These are phyloP conservation scores for Diplodia scrobiculata DNA, from an alignment of 2,329 filamentous ascomycete genomes.

Conservation along the genomic window DNA sequence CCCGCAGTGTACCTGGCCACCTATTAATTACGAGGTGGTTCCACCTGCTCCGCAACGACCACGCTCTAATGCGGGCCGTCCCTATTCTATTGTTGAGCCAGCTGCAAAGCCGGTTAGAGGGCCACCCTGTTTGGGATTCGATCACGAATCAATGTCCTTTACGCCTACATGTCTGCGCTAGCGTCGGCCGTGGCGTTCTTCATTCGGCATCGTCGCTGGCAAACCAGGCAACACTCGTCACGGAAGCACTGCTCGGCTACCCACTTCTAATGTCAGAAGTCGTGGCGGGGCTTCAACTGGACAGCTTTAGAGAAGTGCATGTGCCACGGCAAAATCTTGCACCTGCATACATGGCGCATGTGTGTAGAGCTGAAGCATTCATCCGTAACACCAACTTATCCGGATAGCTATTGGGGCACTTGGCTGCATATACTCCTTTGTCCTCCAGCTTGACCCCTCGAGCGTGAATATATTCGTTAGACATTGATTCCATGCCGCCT, in stretches of 20 bases:
- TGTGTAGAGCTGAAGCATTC: neutral
- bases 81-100: neutral
- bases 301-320: neutral
- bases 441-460: no score
- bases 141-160: neutral
- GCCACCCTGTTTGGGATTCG: neutral
- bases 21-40: neutral
- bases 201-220: neutral
- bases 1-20: conserved; percentile 2
- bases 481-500: neutral
- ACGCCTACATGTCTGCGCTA: neutral
- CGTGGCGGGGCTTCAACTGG: no score
- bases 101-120: no score
- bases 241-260: neutral
- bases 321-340: neutral
- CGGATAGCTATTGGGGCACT: neutral
- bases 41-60: neutral
- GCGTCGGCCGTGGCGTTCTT: neutral
- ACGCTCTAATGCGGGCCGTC: conserved; percentile 3
- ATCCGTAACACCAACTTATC: neutral
- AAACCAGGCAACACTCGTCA: neutral
- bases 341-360: neutral
- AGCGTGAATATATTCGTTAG: no score
- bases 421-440: neutral
- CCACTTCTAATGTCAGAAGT: neutral